These are phyloP conservation scores for Myxozyma lipomycoides DNA, from an alignment of 805 yeast genomes.

Conservation along the genomic window DNA sequence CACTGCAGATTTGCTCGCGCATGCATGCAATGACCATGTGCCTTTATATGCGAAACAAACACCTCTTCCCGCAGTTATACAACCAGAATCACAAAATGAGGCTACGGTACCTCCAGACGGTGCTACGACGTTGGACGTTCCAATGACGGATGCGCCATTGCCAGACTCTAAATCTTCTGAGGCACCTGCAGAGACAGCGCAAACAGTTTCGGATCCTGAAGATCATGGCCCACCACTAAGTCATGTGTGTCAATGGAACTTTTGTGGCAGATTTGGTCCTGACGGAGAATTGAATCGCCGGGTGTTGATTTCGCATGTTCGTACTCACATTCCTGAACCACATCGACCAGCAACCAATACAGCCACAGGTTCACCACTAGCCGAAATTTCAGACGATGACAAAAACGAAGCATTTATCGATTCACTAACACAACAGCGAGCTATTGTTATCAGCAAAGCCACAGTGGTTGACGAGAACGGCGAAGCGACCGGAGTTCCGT, in stretches of 20 bases:
- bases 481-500: slow-evolving; percentile 32
- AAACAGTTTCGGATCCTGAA: no score
- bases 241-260: slow-evolving; percentile 22
- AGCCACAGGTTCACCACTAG: background rate
- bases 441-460: slow-evolving; percentile 9
- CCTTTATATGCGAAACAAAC: slow-evolving; percentile 1
- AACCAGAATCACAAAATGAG: no score
- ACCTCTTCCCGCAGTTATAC: background rate
- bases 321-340: slow-evolving; percentile 29
- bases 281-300: slow-evolving; percentile 22
- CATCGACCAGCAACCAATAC: background rate
- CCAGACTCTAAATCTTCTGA: no score
- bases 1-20: slow-evolving; percentile 21
- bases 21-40: slow-evolving; percentile 26
- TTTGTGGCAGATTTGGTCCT: slow-evolving; percentile 21
- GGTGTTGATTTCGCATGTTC: slow-evolving; percentile 23
- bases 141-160: background rate
- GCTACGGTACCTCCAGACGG: background rate
- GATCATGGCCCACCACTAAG: no score
- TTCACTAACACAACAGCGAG: background rate
- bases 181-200: no score
- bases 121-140: background rate
- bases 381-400: slow-evolving; percentile 1
- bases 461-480: slow-evolving; percentile 32
- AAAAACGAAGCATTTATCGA: background rate